These are phyloP conservation scores for Exophiala calicioides DNA, from an alignment of 2,329 filamentous ascomycete genomes.

Conservation along the genomic window DNA sequence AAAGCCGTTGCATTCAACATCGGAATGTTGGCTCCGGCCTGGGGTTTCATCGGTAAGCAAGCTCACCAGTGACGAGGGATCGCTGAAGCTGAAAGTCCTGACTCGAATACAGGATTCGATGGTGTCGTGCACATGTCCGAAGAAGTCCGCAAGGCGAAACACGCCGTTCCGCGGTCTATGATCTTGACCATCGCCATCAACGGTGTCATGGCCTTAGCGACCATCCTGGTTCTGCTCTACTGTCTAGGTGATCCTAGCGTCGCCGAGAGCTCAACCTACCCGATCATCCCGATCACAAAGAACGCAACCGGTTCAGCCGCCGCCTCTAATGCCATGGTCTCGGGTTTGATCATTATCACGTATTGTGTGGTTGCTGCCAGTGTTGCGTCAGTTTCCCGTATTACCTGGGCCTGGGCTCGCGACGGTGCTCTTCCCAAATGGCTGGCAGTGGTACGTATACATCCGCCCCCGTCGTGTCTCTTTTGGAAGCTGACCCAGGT, in stretches of 20 bases:
- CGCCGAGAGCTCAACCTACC: slow-evolving; percentile 38
- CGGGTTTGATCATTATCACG: slow-evolving; percentile 41
- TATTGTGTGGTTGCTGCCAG: slow-evolving; percentile 45
- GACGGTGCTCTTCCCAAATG: slow-evolving; percentile 50
- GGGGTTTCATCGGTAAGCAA: slow-evolving; percentile 36
- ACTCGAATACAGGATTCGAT: slow-evolving; percentile 43
- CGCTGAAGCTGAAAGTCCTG: neutral
- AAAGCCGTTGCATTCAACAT: slow-evolving; percentile 40
- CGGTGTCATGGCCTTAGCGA: slow-evolving; percentile 44
- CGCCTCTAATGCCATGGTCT: slow-evolving; percentile 45
- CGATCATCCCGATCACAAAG: slow-evolving; percentile 48
- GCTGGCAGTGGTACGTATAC: slow-evolving; percentile 34
- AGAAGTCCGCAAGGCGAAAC: slow-evolving; percentile 47
- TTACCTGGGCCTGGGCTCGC: slow-evolving; percentile 53
- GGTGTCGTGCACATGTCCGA: slow-evolving; percentile 51
- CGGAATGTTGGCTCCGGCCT: slow-evolving; percentile 39
- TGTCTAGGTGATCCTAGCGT: slow-evolving; percentile 45
- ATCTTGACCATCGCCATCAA: slow-evolving; percentile 49
- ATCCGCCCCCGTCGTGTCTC: neutral
- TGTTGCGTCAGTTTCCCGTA: slow-evolving; percentile 50
- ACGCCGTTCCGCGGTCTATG: slow-evolving; percentile 49
- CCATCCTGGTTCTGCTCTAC: slow-evolving; percentile 46
- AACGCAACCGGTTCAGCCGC: slow-evolving; percentile 43
- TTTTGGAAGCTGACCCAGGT: neutral
- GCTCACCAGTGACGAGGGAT: neutral